phyloP scores from a whole-genome alignment of 1,284 basidiomycete genomes.

The Melampsora abietis-canadensis region DNA sequence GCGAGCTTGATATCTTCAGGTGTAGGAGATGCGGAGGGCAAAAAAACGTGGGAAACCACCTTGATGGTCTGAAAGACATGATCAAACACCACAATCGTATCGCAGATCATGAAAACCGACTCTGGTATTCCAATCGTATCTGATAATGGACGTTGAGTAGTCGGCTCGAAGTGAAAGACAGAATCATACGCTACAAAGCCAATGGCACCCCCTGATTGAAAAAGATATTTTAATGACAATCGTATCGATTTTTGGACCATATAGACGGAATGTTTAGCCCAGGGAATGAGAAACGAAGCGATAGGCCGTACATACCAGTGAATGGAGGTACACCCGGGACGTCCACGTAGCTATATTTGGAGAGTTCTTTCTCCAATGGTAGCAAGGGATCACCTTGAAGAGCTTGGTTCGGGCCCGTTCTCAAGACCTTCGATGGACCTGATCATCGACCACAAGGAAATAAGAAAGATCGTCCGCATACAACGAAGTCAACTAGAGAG shows the following conservation, averaged over 20 bases:
- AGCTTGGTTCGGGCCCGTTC: slow-evolving; percentile 80
- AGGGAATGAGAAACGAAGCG: neutral
- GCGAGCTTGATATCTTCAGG: slow-evolving; percentile 65
- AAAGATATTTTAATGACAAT: neutral
- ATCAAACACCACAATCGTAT: slow-evolving; percentile 92
- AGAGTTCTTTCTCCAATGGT: slow-evolving; percentile 79
- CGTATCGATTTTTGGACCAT: neutral
- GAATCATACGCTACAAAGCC: slow-evolving; percentile 97
- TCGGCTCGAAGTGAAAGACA: slow-evolving; percentile 83
- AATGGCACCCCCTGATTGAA: slow-evolving; percentile 75
- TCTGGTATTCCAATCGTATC: slow-evolving; percentile 77
- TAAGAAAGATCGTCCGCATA: slow-evolving; percentile 3
- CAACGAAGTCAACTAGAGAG: neutral
- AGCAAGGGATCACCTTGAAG: slow-evolving; percentile 80
- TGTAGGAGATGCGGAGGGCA: slow-evolving; percentile 60
- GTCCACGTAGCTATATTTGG: slow-evolving; percentile 81
- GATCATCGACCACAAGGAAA: neutral
- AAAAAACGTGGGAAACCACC: slow-evolving; percentile 90
- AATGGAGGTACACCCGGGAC: slow-evolving; percentile 89
- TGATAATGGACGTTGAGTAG: slow-evolving; percentile 66
- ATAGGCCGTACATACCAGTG: slow-evolving; percentile 59
- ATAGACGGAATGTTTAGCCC: neutral
- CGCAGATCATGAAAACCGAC: slow-evolving; percentile 92
- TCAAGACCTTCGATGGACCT: slow-evolving; percentile 91
- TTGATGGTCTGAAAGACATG: slow-evolving; percentile 93